Conservation (phyloP, 2,329 filamentous ascomycete genomes). For the Ophiostoma ips region DNA sequence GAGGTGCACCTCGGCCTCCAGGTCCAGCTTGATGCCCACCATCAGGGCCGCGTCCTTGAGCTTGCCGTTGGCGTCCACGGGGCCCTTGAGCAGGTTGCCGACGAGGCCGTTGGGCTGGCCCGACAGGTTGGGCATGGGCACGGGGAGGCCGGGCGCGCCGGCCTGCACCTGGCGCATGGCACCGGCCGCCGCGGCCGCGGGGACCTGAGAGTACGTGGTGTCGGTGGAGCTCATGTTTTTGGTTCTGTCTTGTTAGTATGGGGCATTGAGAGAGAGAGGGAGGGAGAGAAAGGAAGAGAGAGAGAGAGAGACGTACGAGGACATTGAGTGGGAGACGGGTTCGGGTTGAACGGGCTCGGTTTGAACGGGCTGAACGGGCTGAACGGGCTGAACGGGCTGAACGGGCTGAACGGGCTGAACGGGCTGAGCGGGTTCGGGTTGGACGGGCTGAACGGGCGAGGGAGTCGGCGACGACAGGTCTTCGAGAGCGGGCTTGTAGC, state of each 20-base stretch:
- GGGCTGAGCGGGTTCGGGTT: background rate
- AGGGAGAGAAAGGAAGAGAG: background rate
- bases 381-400: no score
- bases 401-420: no score
- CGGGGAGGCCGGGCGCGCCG: slow-evolving; percentile 12
- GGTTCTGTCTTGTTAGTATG: background rate
- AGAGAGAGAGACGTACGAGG: slow-evolving; percentile 8
- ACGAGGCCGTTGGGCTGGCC: slow-evolving; percentile 21
- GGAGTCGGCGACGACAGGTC: slow-evolving; percentile 9
- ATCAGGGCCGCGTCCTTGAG: slow-evolving; percentile 43
- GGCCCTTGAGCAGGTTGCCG: slow-evolving; percentile 40
- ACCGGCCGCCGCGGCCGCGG: slow-evolving; percentile 4
- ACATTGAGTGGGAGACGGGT: slow-evolving; percentile 7
- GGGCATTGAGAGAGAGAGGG: no score
- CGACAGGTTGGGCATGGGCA: slow-evolving; percentile 24
- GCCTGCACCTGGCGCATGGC: slow-evolving; percentile 5
- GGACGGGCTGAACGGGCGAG: background rate
- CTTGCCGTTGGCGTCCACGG: slow-evolving; percentile 42
- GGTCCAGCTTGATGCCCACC: slow-evolving; percentile 48
- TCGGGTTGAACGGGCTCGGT: no score
- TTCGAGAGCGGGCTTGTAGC: slow-evolving; percentile 9
- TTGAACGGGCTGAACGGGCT: no score
- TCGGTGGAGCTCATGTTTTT: slow-evolving; percentile 11
- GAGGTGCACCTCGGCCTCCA: slow-evolving; percentile 48
- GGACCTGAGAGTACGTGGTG: slow-evolving; percentile 10